phyloP scores from a whole-genome alignment of 345 rosid genomes.

The Citrus maxima region DNA sequence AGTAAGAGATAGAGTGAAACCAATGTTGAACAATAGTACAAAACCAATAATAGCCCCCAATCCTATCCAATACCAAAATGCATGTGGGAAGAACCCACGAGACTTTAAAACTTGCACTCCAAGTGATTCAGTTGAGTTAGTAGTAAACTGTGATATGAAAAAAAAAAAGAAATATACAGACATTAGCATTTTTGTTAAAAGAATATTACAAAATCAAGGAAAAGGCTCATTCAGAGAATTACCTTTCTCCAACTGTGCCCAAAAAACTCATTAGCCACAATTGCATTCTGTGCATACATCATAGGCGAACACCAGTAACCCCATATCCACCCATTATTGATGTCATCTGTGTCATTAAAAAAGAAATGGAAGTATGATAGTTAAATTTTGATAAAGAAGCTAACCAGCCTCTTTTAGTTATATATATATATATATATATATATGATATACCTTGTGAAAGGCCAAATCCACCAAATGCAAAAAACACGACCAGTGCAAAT shows the following conservation, averaged over 20 bases:
- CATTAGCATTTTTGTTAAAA: background rate
- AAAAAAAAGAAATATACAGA: background rate
- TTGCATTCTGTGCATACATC: conserved; percentile 33
- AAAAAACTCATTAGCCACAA: conserved; percentile 29
- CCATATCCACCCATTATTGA: conserved; percentile 69
- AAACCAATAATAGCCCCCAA: conserved; percentile 36
- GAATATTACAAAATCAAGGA: background rate
- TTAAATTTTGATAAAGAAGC: background rate
- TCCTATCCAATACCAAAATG: conserved; percentile 62
- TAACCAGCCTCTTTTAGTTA: background rate
- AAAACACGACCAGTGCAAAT: conserved; percentile 40
- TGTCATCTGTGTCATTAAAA: conserved; percentile 30
- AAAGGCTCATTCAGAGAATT: background rate
- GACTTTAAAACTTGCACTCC: conserved; percentile 42
- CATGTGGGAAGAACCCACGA: conserved; percentile 36
- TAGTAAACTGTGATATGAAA: background rate
- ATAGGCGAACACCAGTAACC: conserved; percentile 24
- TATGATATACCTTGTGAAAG: conserved; percentile 28
- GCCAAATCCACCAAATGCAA: conserved; percentile 46
- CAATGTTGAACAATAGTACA: conserved; percentile 35
- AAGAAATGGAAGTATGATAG: background rate
- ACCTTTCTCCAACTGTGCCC: conserved; percentile 18
- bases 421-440: background rate
- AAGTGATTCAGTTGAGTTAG: conserved; percentile 25
- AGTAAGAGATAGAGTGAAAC: conserved; percentile 33